Evolutionary conservation across 1,139 yeast genomes (phyloP).

Genomic region (Petasospora fabianii): DNA sequence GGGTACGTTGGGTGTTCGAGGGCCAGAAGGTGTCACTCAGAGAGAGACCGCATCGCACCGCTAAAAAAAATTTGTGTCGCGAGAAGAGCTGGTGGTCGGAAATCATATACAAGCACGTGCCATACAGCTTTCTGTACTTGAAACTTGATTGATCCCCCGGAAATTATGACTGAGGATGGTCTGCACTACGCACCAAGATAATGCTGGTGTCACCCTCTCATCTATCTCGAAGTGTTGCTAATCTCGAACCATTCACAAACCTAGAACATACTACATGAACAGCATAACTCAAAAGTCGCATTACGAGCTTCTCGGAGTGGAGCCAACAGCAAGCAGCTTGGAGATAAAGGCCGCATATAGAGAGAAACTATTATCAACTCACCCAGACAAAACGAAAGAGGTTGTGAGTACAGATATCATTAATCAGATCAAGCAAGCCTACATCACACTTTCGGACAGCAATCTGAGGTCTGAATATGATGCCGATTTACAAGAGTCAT

Average conservation of each 20-base stretch:
- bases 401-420: constrained; percentile 28
- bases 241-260: too few relatives aligned
- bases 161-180: too few relatives aligned
- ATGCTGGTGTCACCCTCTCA: too few relatives aligned
- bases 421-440: constrained; percentile 56
- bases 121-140: too few relatives aligned
- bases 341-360: constrained; percentile 63
- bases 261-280: too few relatives aligned
- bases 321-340: constrained; percentile 33
- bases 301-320: constrained; percentile 54
- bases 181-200: too few relatives aligned
- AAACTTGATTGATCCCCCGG: too few relatives aligned
- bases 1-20: too few relatives aligned
- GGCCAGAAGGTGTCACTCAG: not conserved
- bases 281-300: constrained; percentile 20
- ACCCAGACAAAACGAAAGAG: constrained; percentile 65
- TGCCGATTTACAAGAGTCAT: constrained; percentile 34
- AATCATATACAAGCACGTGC: too few relatives aligned
- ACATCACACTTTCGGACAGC: constrained; percentile 44
- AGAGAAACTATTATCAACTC: constrained; percentile 52
- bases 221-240: too few relatives aligned
- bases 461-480: constrained; percentile 46
- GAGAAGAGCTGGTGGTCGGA: not conserved
- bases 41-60: not conserved
- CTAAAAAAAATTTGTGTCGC: not conserved